Conservation (phyloP, 148 eudicot genomes). For the Heliosperma pusillum region DNA sequence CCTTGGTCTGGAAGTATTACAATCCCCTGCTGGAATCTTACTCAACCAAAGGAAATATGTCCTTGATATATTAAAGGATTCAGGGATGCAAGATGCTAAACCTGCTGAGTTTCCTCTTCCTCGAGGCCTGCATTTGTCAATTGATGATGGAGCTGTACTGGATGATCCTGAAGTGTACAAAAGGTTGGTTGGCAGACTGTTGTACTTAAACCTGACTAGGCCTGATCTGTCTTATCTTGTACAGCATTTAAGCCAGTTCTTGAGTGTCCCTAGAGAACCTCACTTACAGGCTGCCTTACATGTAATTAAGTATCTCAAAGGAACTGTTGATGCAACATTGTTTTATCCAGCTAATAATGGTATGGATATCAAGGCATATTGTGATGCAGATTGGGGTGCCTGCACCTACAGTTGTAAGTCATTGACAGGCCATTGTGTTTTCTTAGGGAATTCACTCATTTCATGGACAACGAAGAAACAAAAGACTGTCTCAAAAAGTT, state of each 20-base stretch:
- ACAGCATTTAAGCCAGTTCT: neutral
- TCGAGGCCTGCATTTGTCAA: no score
- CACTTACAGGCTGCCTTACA: neutral
- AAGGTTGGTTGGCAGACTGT: neutral
- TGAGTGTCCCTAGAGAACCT: neutral
- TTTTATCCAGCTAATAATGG: neutral
- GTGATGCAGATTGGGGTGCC: neutral
- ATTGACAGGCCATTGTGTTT: neutral
- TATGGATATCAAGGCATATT: neutral
- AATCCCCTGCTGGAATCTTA: neutral
- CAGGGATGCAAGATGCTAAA: neutral
- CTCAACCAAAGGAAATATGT: neutral
- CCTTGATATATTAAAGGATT: neutral
- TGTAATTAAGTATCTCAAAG: neutral
- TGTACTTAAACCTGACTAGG: neutral
- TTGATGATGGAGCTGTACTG: neutral
- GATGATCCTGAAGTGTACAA: neutral
- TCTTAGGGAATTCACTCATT: neutral
- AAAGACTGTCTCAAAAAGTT: neutral
- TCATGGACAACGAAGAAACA: conserved; percentile 6
- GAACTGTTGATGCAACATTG: neutral
- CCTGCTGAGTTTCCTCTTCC: neutral
- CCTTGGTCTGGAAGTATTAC: neutral
- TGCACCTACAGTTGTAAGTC: neutral
- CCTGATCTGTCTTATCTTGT: neutral